A percentile compares a stretch with the other conserved stretches of the same genome.
Conservation (phyloP, 768 basidiomycete genomes). For the Porphyrellus cyaneotinctus region DNA sequence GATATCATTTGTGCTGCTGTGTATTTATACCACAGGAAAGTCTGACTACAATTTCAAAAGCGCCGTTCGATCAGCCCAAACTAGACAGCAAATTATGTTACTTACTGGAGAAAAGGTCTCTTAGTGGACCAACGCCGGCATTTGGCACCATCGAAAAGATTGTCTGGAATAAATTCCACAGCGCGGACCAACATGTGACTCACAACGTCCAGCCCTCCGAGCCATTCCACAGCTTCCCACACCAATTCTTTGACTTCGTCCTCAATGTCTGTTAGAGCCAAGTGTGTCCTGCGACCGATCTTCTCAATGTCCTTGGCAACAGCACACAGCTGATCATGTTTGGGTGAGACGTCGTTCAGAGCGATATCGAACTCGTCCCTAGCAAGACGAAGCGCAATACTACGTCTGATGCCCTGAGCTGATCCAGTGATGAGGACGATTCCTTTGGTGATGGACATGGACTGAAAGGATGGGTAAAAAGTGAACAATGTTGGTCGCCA, state of each 20-base stretch:
- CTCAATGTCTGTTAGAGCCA: neutral
- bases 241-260: neutral
- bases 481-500: too few species aligned
- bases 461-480: too few species aligned
- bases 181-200: neutral
- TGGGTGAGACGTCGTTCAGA: conserved; percentile 26
- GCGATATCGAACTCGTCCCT: conserved; percentile 27
- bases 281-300: conserved; percentile 10
- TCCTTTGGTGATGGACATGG: conserved; percentile 2
- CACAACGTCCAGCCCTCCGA: neutral
- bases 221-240: neutral
- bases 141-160: conserved; percentile 15
- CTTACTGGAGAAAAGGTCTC: neutral
- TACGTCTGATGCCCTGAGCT: conserved; percentile 27
- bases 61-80: neutral
- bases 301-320: conserved; percentile 11
- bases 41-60: neutral
- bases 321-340: conserved; percentile 5
- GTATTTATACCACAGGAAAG: conserved; percentile 29
- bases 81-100: too few species aligned
- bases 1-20: neutral
- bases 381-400: conserved; percentile 18
- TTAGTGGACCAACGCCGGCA: neutral
- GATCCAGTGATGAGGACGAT: conserved; percentile 31
- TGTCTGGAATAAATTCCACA: neutral